phyloP scores from a whole-genome alignment of 1,139 yeast species.

The Yamadazyma siamensis region DNA sequence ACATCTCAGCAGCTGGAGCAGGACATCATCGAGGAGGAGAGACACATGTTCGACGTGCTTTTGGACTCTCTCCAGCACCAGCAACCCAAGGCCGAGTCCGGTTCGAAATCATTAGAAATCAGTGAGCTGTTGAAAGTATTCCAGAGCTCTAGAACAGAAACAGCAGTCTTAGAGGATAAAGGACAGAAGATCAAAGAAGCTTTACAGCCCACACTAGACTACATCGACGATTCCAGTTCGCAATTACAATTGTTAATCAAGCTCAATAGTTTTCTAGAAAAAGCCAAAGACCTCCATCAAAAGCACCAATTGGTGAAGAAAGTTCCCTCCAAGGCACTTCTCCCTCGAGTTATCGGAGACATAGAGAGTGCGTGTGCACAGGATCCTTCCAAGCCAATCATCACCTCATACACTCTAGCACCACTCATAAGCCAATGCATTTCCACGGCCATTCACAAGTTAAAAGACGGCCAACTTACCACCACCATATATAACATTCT shows the following conservation, averaged over 20 bases:
- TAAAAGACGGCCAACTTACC: conserved; percentile 36
- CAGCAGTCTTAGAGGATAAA: no score
- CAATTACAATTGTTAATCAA: no score
- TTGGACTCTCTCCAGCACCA: conserved; percentile 17
- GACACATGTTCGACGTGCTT: conserved; percentile 21
- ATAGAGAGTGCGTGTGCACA: conserved; percentile 7
- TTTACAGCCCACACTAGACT: conserved; percentile 22
- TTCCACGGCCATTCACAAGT: conserved; percentile 22
- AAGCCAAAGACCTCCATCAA: no score
- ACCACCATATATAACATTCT: conserved; percentile 33
- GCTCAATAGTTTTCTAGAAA: no score
- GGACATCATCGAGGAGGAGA: conserved; percentile 19
- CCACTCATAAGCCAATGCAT: conserved; percentile 33
- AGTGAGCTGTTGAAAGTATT: conserved; percentile 4
- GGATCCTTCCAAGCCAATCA: conserved; percentile 22
- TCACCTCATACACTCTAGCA: conserved; percentile 38
- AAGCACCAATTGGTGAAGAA: no score
- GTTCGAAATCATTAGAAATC: background rate
- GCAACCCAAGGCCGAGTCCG: background rate
- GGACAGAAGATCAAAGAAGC: conserved; percentile 21
- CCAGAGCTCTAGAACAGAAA: conserved; percentile 1
- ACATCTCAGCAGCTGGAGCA: background rate
- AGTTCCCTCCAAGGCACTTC: no score
- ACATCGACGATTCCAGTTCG: no score
- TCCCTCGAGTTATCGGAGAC: background rate